phyloP scores from a whole-genome alignment of 2,329 filamentous ascomycete species.

The Pestalotiopsis fici region DNA sequence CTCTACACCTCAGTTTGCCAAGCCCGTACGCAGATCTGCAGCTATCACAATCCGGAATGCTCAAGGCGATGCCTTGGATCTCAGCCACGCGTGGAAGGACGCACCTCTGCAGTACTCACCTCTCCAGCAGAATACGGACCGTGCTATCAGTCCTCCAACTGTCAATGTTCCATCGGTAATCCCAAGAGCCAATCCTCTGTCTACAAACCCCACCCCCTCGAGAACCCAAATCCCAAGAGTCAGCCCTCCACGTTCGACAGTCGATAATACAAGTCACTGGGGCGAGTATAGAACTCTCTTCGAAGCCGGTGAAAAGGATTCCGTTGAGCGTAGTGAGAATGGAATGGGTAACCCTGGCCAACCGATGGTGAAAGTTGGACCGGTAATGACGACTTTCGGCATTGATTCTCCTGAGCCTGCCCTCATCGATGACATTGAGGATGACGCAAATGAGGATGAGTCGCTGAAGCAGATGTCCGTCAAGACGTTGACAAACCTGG shows the following conservation, averaged over 20 bases:
- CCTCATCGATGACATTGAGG: slow-evolving; percentile 19
- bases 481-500: slow-evolving; percentile 53
- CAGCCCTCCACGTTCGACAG: too few relatives aligned
- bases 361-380: too few relatives aligned
- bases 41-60: slow-evolving; percentile 35
- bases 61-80: slow-evolving; percentile 31
- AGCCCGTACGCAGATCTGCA: slow-evolving; percentile 50
- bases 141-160: slow-evolving; percentile 43
- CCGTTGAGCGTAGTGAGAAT: too few relatives aligned
- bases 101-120: slow-evolving; percentile 47
- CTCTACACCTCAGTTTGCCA: slow-evolving; percentile 46
- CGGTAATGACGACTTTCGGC: too few relatives aligned
- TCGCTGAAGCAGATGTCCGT: slow-evolving; percentile 38
- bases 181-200: too few relatives aligned
- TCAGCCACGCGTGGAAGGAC: slow-evolving; percentile 18
- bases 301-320: too few relatives aligned
- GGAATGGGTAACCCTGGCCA: too few relatives aligned
- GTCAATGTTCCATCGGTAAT: background rate
- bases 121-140: slow-evolving; percentile 56
- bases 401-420: too few relatives aligned
- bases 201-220: too few relatives aligned
- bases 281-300: too few relatives aligned
- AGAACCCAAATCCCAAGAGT: too few relatives aligned
- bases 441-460: slow-evolving; percentile 20
- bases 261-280: too few relatives aligned